phyloP scores from a whole-genome alignment of 1,284 basidiomycete genomes.

The Naganishia albida region DNA sequence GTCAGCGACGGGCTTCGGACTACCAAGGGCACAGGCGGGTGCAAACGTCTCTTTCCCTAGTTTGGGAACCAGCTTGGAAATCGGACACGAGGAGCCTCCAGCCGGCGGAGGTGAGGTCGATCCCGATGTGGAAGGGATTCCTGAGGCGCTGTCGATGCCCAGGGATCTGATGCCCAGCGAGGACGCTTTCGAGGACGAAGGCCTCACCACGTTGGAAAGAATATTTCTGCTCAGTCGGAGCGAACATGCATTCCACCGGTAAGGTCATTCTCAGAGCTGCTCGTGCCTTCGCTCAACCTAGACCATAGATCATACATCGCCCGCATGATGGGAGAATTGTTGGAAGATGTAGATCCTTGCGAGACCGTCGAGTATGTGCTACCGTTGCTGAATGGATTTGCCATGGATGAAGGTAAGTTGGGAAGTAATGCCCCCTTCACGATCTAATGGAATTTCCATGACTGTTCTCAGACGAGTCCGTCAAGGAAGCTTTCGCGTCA shows the following conservation, averaged over 20 bases:
- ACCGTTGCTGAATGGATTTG: constrained; percentile 81
- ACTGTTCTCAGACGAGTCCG: constrained; percentile 70
- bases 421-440: too few species aligned
- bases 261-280: constrained; percentile 31
- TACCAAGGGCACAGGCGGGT: constrained; percentile 13
- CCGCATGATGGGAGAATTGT: constrained; percentile 71
- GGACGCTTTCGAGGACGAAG: constrained; percentile 61
- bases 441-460: constrained; percentile 3
- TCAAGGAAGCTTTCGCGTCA: constrained; percentile 85
- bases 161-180: constrained; percentile 37
- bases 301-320: constrained; percentile 71
- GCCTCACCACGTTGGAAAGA: constrained; percentile 80
- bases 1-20: neutral
- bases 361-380: constrained; percentile 94
- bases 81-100: neutral
- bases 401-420: constrained; percentile 76
- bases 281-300: neutral
- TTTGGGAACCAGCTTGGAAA: neutral
- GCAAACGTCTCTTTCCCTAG: constrained; percentile 1
- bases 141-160: constrained; percentile 30
- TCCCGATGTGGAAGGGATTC: constrained; percentile 25
- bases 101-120: neutral
- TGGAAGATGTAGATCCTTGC: constrained; percentile 73
- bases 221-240: constrained; percentile 92
- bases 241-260: constrained; percentile 75